Evolutionary conservation across 106 monocot genomes (phyloP), one percentile per base, ranked within the genome.

Genomic region (Ottelia alismoides): DNA sequence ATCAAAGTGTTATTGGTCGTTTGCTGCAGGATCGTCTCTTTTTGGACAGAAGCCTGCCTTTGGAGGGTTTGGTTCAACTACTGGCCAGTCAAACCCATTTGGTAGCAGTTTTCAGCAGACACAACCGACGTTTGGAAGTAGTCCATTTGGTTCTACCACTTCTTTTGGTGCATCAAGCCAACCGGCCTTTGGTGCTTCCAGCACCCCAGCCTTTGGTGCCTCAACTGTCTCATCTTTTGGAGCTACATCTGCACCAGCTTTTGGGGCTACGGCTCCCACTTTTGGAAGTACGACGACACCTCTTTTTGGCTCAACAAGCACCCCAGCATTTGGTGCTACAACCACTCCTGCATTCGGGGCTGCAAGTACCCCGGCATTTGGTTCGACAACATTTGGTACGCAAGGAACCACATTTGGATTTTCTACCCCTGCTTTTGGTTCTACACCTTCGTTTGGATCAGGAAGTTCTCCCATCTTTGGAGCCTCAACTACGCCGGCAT

Each of bases 31-130:
- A 61, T 75, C 84, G 32, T 90, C 83, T 60, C 50, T 70, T 29
- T 85, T 91, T 58, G 86, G 82, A 24, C 86, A 87, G 58, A 82
- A 87, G 68, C 76, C 74, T 35, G 58, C 87, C 1, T 86, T 87
- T 72, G 86, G 79, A 56, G 79, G 68, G 20, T 92, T 92, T 77
- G 87, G 82, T 14, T 92, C 92, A 28, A 77, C 83, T 30, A 25
- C 82, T 32, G 63, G 62, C 18, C 92, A 87, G 49, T 58, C 82
- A 30, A 77, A 66, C 52, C 79, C 86, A 27, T 92, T 92, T 77
- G 82, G 92, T 4, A 71, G 82, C 55, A 57, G 76, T 59, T 81
- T 92, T 57, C 85, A 85, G 60, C 91, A 92, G 62, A 64, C 87
- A 50, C 92, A 92, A 45, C 74, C 87, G 26, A 67, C 83, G 54